Evolutionary conservation across 345 rosid genomes (phyloP), one percentile per base, ranked within the genome.

Genomic region (Citrus unshiu): DNA sequence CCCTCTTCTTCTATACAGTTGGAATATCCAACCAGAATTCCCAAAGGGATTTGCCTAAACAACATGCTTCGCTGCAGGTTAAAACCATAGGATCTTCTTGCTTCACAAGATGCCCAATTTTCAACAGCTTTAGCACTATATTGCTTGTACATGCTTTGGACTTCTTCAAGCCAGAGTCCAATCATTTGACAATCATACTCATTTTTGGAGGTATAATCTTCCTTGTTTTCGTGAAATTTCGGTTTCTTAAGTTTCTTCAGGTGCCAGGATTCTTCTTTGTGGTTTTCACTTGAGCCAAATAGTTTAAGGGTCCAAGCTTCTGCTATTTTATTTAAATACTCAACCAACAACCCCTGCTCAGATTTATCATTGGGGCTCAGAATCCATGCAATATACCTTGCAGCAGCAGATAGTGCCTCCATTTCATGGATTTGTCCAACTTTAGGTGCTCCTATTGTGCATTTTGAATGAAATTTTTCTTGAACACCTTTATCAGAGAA

Each of bases 311-410:
- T 77, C 91, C 93, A 90, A 79, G 81, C 77, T 84, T 86, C 87
- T 40, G 93, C 82, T 76, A 87, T 67, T 75, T 85, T 84, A 70
- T 76, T 86, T 76, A 94, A 87, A 83, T 75, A 80, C 77, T 83
- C 81, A 77, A 75, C 81, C 67, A 91, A 80, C 75, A 82, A 76
- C 81, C 79, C 88, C 81, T 87, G 93, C 60, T 84, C 72, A 75
- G 80, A 73, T 86, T 84, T 85, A 84, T 79, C 78, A 46, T 40
- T 68, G 1, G 97, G 97, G 54, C 84, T 86, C 79, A 92, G 63
- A 81, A 91, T 83, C 96, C 98, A 93, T 21, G 91, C 83, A 68
- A 94, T 86, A 84, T 91, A 94, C 79, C 86, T 89, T 69, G 93
- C 97, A 76, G 86, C 82, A 40, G 76, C 18, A 77, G 82, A 76